Base-by-base conservation (phyloP, 2,329 filamentous ascomycete species). In the Cytospora schulzeri region DNA sequence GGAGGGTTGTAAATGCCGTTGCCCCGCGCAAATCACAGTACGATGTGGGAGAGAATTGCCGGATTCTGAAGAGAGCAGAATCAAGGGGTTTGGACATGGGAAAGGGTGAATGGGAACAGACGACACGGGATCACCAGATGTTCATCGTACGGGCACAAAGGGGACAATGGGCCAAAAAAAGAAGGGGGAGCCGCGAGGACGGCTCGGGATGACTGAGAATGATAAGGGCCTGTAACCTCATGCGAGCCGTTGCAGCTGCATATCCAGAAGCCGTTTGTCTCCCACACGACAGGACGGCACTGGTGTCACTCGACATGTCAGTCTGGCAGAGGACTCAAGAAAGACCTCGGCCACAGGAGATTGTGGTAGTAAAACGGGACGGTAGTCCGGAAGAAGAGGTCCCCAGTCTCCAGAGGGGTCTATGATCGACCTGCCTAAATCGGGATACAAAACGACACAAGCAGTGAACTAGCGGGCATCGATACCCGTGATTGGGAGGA, bases 401-500 rank as follows among this genome's bases (percentile, higher is more conserved):
- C 38, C 15, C 38, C 17, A n/a, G 19, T 12, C n/a, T 24, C 9
- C 45, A 48, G 45, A 48, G 45, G 45, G 45, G n/a, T 9, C 7
- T 24, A 1, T 26, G 24, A 28, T 29, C 53, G 60, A 62, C 60
- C 60, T 62, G 60, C 60, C 60, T 62, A 56, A 62, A 50, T 38
- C 38, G 51, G 41, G 22, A 33, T 50, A 26, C 28, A 35, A 35
- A 45, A 62, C 60, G 35, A 50, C 55, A 50, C 50, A 33, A 38
- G 38, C 38, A 41, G n/a, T 26, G 52, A 50, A 29, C 51, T 61
- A 61, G 45, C 62, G 57, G 31, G 5, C 12, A 26, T 52, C 33
- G 62, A 45, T 53, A 38, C 57, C 52, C 55, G 57, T 56, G 60
- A 62, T 62, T 62, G 60, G 60, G 51, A 45, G 55, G 31, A 22